Conservation (phyloP, 2,329 filamentous ascomycete genomes). For the Talaromyces sp. region DNA sequence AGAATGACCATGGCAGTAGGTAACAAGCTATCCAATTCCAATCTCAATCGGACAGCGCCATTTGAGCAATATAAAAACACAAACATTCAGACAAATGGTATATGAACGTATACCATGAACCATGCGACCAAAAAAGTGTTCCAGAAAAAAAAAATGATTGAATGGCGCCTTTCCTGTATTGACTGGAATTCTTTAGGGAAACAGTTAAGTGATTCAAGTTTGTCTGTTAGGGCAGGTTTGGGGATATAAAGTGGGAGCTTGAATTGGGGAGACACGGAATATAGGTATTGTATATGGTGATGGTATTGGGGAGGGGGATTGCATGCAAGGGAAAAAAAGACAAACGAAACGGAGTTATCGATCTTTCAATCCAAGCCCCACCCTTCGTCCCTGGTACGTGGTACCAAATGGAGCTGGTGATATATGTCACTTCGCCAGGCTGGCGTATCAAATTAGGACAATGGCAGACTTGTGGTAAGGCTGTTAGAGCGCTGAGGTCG, state of each 20-base stretch:
- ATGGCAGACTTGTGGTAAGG: no score
- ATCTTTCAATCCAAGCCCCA: no score
- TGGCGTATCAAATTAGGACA: no score
- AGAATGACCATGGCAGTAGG: not conserved
- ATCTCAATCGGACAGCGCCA: not conserved
- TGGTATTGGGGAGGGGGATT: no score
- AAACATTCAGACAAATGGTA: not conserved
- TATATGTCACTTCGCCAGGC: no score
- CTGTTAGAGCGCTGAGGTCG: conserved; percentile 39
- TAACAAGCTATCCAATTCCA: not conserved
- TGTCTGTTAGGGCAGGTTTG: not conserved
- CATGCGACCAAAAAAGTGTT: not conserved
- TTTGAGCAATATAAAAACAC: not conserved
- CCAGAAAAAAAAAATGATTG: not conserved
- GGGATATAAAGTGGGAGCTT: conserved; percentile 4
- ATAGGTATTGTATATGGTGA: no score
- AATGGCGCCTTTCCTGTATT: conserved; percentile 12
- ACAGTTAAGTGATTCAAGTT: conserved; percentile 1
- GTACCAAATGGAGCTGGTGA: not conserved
- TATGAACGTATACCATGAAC: not conserved
- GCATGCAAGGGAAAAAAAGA: no score
- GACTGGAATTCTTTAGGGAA: conserved; percentile 19
- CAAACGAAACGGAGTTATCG: no score
- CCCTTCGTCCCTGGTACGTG: no score
- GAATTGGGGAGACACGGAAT: no score